Percentiles rank a stretch among this genome's conserved stretches.
Conservation (phyloP, 2,329 filamentous ascomycete genomes). For the Bisporella sp. region DNA sequence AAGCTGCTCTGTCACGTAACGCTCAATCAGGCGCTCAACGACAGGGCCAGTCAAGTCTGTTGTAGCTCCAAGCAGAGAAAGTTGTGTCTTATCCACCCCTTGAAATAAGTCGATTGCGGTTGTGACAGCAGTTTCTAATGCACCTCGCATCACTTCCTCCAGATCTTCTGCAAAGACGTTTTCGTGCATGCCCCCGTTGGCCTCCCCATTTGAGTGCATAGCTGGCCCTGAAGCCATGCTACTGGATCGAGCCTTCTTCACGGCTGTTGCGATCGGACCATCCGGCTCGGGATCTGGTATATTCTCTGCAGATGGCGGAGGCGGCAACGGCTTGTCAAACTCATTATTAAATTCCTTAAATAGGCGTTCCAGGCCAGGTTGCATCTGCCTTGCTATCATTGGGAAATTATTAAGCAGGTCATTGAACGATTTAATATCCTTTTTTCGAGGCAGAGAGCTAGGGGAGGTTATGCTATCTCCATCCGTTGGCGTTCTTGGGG, state of each 20-base stretch:
- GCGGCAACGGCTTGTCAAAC: slow-evolving; percentile 77
- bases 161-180: slow-evolving; percentile 78
- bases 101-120: slow-evolving; percentile 94
- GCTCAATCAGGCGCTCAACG: slow-evolving; percentile 90
- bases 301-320: slow-evolving; percentile 55
- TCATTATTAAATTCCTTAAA: slow-evolving; percentile 85
- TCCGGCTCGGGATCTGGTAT: slow-evolving; percentile 54
- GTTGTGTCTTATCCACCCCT: slow-evolving; percentile 87
- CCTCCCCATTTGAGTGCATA: slow-evolving; percentile 30
- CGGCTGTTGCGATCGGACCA: slow-evolving; percentile 47
- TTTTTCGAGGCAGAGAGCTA: slow-evolving; percentile 60
- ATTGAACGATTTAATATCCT: slow-evolving; percentile 84
- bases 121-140: slow-evolving; percentile 86
- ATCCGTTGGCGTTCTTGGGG: slow-evolving; percentile 8
- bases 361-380: slow-evolving; percentile 78
- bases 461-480: slow-evolving; percentile 12
- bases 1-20: slow-evolving; percentile 88
- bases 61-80: slow-evolving; percentile 84
- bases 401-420: slow-evolving; percentile 89
- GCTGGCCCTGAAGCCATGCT: slow-evolving; percentile 31
- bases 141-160: slow-evolving; percentile 82
- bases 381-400: slow-evolving; percentile 95
- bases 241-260: slow-evolving; percentile 48
- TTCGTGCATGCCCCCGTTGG: slow-evolving; percentile 37
- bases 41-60: slow-evolving; percentile 89